A percentile compares a stretch with the other conserved stretches of the same genome.
These are phyloP conservation scores for Simplicillium aogashimaense DNA, from an alignment of 2,329 filamentous ascomycete species.

Conservation along the genomic window DNA sequence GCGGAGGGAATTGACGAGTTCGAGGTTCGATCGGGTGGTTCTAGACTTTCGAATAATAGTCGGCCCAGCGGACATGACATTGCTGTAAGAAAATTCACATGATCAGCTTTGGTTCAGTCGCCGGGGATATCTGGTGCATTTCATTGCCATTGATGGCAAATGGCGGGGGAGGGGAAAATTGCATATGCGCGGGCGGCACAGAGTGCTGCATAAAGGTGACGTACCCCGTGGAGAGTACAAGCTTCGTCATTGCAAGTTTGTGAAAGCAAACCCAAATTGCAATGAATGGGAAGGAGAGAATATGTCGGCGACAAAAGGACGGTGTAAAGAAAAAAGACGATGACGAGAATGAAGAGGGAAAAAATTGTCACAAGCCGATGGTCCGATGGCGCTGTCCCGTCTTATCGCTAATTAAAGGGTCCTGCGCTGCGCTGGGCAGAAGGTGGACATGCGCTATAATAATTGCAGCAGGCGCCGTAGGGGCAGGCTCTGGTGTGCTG, in stretches of 20 bases:
- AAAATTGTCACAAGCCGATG: background rate
- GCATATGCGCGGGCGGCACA: background rate
- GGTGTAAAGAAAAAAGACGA: background rate
- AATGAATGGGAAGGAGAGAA: constrained; percentile 1
- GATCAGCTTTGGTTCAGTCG: background rate
- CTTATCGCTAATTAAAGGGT: too few species aligned
- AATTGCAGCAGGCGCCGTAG: too few species aligned
- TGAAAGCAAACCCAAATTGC: background rate
- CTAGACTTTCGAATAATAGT: constrained; percentile 74
- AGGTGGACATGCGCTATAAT: too few species aligned
- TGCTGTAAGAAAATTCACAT: constrained; percentile 32
- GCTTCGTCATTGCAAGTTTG: constrained; percentile 52
- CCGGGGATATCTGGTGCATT: background rate
- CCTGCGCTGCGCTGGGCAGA: too few species aligned
- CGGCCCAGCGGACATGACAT: constrained; percentile 76
- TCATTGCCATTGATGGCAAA: background rate
- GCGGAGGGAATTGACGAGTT: constrained; percentile 80
- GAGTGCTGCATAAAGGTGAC: constrained; percentile 18
- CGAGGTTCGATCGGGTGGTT: constrained; percentile 73
- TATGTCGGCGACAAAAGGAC: background rate
- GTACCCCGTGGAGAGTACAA: constrained; percentile 80
- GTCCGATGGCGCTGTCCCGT: background rate
- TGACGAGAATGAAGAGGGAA: background rate
- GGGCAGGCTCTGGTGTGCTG: too few species aligned
- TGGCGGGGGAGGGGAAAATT: background rate